Percentiles rank a stretch among this genome's conserved stretches.
Conservation (phyloP, 805 yeast species). For the Pichia nanzhaoensis region DNA sequence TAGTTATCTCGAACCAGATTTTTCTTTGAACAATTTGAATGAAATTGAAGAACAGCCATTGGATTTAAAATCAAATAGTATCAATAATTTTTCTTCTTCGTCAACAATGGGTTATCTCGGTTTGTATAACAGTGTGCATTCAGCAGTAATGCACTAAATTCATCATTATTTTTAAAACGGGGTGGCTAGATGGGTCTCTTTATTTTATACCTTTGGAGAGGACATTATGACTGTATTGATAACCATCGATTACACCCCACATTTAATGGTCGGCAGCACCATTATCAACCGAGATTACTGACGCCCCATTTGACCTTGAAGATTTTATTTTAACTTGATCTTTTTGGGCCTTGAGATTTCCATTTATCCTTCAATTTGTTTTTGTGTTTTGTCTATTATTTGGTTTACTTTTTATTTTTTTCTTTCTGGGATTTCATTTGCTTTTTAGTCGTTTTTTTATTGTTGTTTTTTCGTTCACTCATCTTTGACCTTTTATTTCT, state of each 20-base stretch:
- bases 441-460: neutral
- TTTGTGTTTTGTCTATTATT: neutral
- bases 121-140: constrained; percentile 35
- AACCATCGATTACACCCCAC: neutral
- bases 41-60: constrained; percentile 19
- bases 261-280: constrained; percentile 34
- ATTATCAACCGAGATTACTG: constrained; percentile 27
- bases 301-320: constrained; percentile 29
- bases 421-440: neutral
- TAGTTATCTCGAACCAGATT: constrained; percentile 12
- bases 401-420: neutral
- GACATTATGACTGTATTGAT: neutral
- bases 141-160: constrained; percentile 31
- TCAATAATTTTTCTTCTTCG: neutral
- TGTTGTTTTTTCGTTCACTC: neutral
- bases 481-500: neutral
- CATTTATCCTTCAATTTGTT: neutral
- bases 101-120: constrained; percentile 25
- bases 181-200: constrained; percentile 6
- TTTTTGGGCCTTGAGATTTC: neutral
- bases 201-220: neutral
- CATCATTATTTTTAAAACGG: neutral
- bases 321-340: constrained; percentile 20
- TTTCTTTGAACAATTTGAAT: constrained; percentile 23
- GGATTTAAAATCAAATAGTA: constrained; percentile 11